Base-by-base conservation (phyloP, 2,329 filamentous ascomycete species). In the Furcasterigmium furcatum region DNA sequence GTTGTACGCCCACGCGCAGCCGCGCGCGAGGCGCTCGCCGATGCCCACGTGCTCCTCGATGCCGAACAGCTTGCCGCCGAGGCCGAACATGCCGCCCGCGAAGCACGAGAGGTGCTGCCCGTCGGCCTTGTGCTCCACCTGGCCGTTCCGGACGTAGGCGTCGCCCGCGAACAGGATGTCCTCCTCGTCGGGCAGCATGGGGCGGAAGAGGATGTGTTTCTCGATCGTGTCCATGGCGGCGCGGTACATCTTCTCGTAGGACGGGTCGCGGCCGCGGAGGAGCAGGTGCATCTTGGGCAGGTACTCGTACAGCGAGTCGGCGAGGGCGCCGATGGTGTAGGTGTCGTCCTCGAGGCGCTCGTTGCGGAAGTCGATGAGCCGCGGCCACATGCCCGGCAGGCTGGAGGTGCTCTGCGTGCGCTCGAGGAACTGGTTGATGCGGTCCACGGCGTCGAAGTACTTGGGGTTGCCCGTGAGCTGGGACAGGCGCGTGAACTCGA, bases 311-410 rank as follows among this genome's bases (percentile, higher is more conserved):
- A 65, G 50, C 8, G 66, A 74, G 47, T 76, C 71, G n/a, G 63
- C 65, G 35, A 58, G 58, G 6, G 60, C 68, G 5, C 67, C 70
- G 5, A 71, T 55, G 1, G 64, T 67, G 40, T 69, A 71, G 27
- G 49, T 9, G 36, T 55, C 50, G 44, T 50, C 46, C 2, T 46
- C 46, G 24, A 69, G 69, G 59, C 62, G 72, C 62, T 61, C 75
- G 73, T 40, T 73, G 70, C 49, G 72, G 76, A 58, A 80, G 56
- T 85, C 82, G 9, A 90, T 64, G 46, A 67, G 71, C 41, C 82
- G 73, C 2, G 87, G 87, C 85, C 87, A 91, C 63, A 91, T 72
- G 0, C 88, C 88, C 0, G 87, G 87, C 2, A 91, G 62, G 14
- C 66, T 71, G 0, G 87, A 91, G 14, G 73, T 65, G 50, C 79